Evolutionary conservation across 108 stramenopile genomes (phyloP).

Genomic region (Cylindrotheca closterium): DNA sequence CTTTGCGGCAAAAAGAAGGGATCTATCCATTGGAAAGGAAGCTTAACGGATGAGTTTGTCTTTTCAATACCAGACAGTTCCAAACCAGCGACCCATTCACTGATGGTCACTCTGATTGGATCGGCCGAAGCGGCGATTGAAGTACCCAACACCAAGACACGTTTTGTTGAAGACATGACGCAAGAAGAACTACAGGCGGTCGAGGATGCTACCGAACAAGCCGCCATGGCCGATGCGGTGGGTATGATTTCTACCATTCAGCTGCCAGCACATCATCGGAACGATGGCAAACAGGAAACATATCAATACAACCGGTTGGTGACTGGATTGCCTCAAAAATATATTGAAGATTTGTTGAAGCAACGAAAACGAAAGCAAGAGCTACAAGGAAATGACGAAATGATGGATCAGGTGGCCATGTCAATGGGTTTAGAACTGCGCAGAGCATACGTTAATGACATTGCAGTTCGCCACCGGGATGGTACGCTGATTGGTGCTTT

Average conservation of each 20-base stretch:
- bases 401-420: slow-evolving; percentile 45
- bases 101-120: slow-evolving; percentile 49
- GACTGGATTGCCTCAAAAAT: slow-evolving; percentile 47
- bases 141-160: slow-evolving; percentile 23
- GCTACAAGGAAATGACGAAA: slow-evolving; percentile 2
- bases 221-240: slow-evolving; percentile 14
- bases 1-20: slow-evolving; percentile 7
- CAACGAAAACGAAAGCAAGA: background rate
- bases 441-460: slow-evolving; percentile 53
- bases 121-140: slow-evolving; percentile 37
- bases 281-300: slow-evolving; percentile 15
- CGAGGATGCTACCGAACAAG: slow-evolving; percentile 13
- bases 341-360: slow-evolving; percentile 42
- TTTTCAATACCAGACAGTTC: slow-evolving; percentile 3
- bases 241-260: slow-evolving; percentile 47
- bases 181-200: slow-evolving; percentile 29
- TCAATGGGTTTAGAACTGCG: slow-evolving; percentile 58
- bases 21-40: slow-evolving; percentile 45
- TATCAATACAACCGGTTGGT: slow-evolving; percentile 47
- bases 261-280: slow-evolving; percentile 16
- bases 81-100: background rate
- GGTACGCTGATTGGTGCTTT: slow-evolving; percentile 48
- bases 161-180: slow-evolving; percentile 54
- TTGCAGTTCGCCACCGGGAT: slow-evolving; percentile 36
- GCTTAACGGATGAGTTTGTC: slow-evolving; percentile 32